Conservation (phyloP, 345 rosid genomes). For the Melastoma malabathricum region DNA sequence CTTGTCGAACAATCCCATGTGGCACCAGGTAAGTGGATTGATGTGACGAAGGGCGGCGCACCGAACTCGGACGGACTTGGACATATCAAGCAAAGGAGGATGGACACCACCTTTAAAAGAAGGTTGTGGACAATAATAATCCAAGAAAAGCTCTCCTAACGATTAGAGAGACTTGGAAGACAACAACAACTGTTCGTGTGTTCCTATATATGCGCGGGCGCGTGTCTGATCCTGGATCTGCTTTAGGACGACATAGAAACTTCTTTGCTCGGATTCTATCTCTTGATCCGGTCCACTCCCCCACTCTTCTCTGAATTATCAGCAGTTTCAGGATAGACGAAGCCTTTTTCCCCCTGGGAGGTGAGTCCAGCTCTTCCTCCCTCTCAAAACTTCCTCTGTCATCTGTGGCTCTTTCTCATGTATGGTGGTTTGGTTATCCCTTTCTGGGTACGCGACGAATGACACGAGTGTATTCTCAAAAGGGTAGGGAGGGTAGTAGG, state of each 20-base stretch:
- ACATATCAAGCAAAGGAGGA: background rate
- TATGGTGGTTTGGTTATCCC: background rate
- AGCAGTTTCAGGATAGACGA: background rate
- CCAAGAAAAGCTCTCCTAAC: slow-evolving; percentile 11
- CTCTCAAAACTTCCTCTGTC: too few species aligned
- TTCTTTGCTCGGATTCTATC: background rate
- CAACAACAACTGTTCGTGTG: too few species aligned
- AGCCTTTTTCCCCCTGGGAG: too few species aligned
- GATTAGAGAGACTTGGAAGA: slow-evolving; percentile 54
- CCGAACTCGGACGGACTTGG: slow-evolving; percentile 28
- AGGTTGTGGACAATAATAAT: background rate
- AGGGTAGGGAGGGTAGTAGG: slow-evolving; percentile 1
- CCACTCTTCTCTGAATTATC: slow-evolving; percentile 6
- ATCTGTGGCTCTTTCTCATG: too few species aligned
- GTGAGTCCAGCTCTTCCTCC: slow-evolving; percentile 11
- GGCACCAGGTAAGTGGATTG: slow-evolving; percentile 11
- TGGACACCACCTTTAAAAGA: too few species aligned
- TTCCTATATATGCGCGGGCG: too few species aligned
- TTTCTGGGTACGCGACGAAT: background rate
- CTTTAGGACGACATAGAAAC: too few species aligned
- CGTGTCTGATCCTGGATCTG: too few species aligned
- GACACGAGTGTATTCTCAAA: background rate
- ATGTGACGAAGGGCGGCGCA: slow-evolving; percentile 65
- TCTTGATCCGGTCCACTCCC: background rate
- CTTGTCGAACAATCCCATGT: slow-evolving; percentile 16